phyloP scores from a whole-genome alignment of 2,329 filamentous ascomycete species.

The Xylariales sp. region DNA sequence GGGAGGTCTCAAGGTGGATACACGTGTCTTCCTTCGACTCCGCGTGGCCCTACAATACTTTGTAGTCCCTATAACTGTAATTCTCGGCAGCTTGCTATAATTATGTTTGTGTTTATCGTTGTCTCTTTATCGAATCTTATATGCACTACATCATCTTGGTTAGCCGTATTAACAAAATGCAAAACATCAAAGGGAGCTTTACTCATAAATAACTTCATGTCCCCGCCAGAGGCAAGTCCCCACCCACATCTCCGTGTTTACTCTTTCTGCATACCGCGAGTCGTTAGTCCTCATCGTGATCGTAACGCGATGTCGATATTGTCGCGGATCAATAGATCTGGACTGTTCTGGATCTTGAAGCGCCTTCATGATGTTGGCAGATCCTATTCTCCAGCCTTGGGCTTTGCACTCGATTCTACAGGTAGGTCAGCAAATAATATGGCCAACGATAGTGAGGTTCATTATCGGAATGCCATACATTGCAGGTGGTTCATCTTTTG shows the following conservation, averaged over 20 bases:
- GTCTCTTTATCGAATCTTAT: constrained; percentile 3
- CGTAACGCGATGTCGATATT: constrained; percentile 19
- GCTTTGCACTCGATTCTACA: constrained; percentile 24
- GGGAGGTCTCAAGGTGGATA: too few relatives aligned
- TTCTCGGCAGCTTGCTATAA: too few relatives aligned
- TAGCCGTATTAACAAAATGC: neutral
- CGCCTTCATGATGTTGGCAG: constrained; percentile 16
- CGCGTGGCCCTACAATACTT: too few relatives aligned
- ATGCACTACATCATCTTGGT: constrained; percentile 1
- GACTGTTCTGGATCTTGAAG: constrained; percentile 15
- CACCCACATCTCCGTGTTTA: constrained; percentile 24
- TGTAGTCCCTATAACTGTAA: too few relatives aligned
- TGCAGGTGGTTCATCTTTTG: constrained; percentile 20
- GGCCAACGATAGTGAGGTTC: neutral
- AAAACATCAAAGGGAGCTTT: constrained; percentile 4
- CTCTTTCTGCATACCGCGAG: constrained; percentile 20
- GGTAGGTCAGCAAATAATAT: neutral
- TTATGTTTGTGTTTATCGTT: too few relatives aligned
- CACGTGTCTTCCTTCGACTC: too few relatives aligned
- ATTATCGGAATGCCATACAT: constrained; percentile 19
- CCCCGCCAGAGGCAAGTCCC: constrained; percentile 23
- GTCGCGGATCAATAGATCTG: constrained; percentile 15
- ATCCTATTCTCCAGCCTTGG: constrained; percentile 16
- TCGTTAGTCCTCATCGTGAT: constrained; percentile 24
- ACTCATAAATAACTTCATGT: constrained; percentile 24